phyloP scores from a whole-genome alignment of 345 rosid genomes.

The Lepidium aucheri region DNA sequence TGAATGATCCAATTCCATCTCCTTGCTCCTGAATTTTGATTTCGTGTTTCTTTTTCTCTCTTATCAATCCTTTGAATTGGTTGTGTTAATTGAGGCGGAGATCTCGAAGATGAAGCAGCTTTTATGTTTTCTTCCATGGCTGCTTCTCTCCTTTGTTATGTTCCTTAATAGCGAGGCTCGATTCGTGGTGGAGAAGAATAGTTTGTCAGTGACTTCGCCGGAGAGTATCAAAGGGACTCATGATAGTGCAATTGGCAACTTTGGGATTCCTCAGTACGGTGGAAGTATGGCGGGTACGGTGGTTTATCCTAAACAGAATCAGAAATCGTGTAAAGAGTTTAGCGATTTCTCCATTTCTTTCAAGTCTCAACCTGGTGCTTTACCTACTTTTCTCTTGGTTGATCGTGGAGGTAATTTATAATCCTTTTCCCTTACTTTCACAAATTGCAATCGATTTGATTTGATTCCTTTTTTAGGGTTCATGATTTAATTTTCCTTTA shows the following conservation, averaged over 20 bases:
- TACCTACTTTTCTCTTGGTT: slow-evolving; percentile 70
- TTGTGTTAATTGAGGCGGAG: neutral
- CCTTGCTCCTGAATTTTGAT: neutral
- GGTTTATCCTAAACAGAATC: slow-evolving; percentile 60
- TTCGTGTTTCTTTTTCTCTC: neutral
- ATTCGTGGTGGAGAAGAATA: slow-evolving; percentile 98
- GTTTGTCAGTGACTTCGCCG: slow-evolving; percentile 77
- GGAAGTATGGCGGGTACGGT: slow-evolving; percentile 97
- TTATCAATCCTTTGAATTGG: neutral
- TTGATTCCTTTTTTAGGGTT: neutral
- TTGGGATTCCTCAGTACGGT: slow-evolving; percentile 97
- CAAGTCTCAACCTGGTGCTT: slow-evolving; percentile 69
- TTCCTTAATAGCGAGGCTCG: slow-evolving; percentile 26
- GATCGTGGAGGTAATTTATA: slow-evolving; percentile 78
- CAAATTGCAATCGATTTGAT: neutral
- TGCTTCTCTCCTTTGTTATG: neutral
- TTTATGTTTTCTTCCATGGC: slow-evolving; percentile 35
- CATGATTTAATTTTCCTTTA: too few relatives aligned
- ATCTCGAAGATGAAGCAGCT: slow-evolving; percentile 28
- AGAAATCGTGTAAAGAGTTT: slow-evolving; percentile 66
- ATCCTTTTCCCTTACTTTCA: neutral
- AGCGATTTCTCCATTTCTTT: slow-evolving; percentile 54
- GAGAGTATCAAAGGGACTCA: slow-evolving; percentile 80
- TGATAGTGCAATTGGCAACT: slow-evolving; percentile 94
- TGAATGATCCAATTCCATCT: neutral